These are phyloP conservation scores for Penicillium sp. DNA, from an alignment of 2,329 filamentous ascomycete genomes.

Conservation along the genomic window DNA sequence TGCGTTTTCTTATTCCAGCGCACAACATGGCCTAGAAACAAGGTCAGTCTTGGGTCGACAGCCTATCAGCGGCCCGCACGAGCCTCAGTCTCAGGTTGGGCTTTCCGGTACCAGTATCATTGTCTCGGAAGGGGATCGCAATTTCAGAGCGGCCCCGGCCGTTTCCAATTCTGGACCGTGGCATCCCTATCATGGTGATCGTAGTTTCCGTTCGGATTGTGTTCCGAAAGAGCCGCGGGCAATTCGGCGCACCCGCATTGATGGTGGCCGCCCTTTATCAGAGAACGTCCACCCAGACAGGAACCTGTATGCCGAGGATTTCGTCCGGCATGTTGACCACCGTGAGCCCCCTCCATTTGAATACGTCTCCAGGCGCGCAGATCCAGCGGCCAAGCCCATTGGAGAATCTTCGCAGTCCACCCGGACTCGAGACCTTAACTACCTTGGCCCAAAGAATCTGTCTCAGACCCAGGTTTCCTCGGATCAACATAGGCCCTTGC, in stretches of 20 bases:
- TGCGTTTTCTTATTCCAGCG: constrained; percentile 12
- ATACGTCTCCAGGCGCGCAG: constrained; percentile 17
- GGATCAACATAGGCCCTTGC: constrained; percentile 11
- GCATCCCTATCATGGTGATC: constrained; percentile 16
- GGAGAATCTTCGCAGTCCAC: constrained; percentile 16
- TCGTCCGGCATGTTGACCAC: constrained; percentile 35
- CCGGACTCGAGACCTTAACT: constrained; percentile 12
- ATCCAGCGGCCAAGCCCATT: constrained; percentile 12
- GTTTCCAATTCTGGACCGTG: constrained; percentile 15
- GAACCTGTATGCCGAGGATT: constrained; percentile 37
- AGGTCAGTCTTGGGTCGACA: constrained; percentile 19
- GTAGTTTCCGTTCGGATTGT: constrained; percentile 16
- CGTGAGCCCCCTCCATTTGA: constrained; percentile 23
- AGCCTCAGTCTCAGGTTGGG: constrained; percentile 14
- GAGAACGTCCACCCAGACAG: constrained; percentile 22
- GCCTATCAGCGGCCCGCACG: constrained; percentile 14
- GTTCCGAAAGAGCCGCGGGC: constrained; percentile 9
- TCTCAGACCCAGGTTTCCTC: constrained; percentile 12
- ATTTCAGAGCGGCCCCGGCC: constrained; percentile 16
- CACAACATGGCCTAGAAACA: constrained; percentile 13
- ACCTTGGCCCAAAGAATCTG: constrained; percentile 14
- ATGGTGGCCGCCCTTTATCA: constrained; percentile 16
- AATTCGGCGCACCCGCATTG: constrained; percentile 14
- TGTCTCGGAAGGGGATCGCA: constrained; percentile 18
- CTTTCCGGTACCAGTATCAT: constrained; percentile 17